Evolutionary conservation across 2,329 filamentous ascomycete genomes (phyloP).

Genomic region (Coniochaeta sp.): DNA sequence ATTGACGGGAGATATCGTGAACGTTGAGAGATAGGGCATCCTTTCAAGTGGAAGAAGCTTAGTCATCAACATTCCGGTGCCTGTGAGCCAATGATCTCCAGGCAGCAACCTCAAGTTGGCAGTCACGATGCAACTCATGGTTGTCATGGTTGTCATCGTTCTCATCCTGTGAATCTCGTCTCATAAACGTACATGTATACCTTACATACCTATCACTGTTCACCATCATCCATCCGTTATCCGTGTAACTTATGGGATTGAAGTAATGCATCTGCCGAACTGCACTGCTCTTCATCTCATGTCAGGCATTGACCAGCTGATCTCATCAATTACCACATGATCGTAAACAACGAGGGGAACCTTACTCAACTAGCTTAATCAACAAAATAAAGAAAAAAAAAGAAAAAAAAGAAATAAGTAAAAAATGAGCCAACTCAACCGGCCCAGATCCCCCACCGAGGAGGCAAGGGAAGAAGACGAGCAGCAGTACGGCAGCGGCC

Average conservation of each 20-base stretch:
- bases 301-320: neutral
- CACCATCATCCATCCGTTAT: neutral
- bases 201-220: neutral
- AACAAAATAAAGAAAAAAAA: no score
- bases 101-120: neutral
- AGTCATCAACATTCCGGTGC: neutral
- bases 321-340: neutral
- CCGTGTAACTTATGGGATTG: neutral
- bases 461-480: slow-evolving; percentile 42
- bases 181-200: neutral
- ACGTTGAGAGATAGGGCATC: no score
- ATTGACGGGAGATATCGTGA: no score
- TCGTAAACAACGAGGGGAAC: no score
- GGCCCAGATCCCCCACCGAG: slow-evolving; percentile 22
- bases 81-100: neutral
- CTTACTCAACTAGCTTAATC: neutral
- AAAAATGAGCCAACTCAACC: slow-evolving; percentile 13
- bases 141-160: neutral
- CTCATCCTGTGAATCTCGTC: no score
- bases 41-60: neutral
- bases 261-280: neutral
- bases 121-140: neutral
- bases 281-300: neutral
- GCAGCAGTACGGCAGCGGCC: slow-evolving; percentile 37
- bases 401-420: neutral